Evolutionary conservation across 2,329 filamentous ascomycete genomes (phyloP), one percentile per base, ranked within the genome.

Genomic region (Canariomyces notabilis): DNA sequence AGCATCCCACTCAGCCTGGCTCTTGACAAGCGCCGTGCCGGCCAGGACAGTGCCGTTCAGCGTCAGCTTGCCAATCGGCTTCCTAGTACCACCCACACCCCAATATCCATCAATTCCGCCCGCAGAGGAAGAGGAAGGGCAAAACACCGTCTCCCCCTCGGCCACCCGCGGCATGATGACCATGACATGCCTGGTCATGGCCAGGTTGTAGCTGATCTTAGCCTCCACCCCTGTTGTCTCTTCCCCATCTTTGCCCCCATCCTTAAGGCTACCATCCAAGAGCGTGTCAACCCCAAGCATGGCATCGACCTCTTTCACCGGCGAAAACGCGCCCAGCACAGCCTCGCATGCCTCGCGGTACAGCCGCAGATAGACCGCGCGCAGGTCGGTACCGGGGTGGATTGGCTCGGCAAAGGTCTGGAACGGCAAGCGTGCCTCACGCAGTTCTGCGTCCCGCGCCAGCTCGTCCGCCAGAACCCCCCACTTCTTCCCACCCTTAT

Each of bases 41-140:
- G 79, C 80, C 51, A 83, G 60, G n/a, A 83, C 62, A 0, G 80
- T 83, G 3, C 80, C 80, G 44, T 84, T 83, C 26, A 83, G 62
- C 15, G 74, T 65, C 23, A 81, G 48, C 19, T 56, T 61, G 0
- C 76, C 77, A 2, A 68, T 59, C 7, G 58, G 63, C 8, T 47
- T 43, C 46, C 60, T 62, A 3, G 42, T 38, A 48, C 57, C 49
- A 26, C 52, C 26, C 11, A 14, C 7, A 6, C 5, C 37, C 12
- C 15, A 26, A 7, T n/a, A n/a, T n/a, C n/a, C n/a, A n/a, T n/a
- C n/a, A n/a, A n/a, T n/a, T n/a, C n/a, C n/a, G n/a, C n/a, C n/a
- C n/a, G n/a, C n/a, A n/a, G n/a, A n/a, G n/a, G n/a, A n/a, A n/a
- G n/a, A n/a, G n/a, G n/a, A n/a, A n/a, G n/a, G n/a, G n/a, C n/a